These are phyloP conservation scores for Fusarium neocosmosporiellum DNA, from an alignment of 2,329 filamentous ascomycete genomes.

Conservation along the genomic window DNA sequence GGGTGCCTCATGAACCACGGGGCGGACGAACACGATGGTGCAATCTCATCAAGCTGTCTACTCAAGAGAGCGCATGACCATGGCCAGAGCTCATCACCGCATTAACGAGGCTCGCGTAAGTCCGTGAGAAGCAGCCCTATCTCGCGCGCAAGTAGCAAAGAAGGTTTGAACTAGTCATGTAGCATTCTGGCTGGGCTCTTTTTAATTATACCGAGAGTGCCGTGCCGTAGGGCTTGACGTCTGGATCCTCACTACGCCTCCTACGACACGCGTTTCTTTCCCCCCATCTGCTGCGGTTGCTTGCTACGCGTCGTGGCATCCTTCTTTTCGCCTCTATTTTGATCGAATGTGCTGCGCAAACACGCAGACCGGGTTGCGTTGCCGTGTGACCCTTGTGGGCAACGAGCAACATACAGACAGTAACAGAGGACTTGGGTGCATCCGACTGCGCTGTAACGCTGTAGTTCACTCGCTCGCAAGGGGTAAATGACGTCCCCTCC, in stretches of 20 bases:
- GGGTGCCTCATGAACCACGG: background rate
- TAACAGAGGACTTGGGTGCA: background rate
- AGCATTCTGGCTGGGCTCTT: background rate
- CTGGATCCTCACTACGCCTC: background rate
- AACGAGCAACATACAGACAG: background rate
- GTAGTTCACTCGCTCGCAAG: background rate
- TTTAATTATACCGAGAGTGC: constrained; percentile 1
- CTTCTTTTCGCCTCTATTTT: background rate
- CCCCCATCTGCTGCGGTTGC: background rate
- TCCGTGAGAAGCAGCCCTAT: background rate
- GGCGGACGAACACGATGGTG: background rate
- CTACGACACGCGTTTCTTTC: background rate
- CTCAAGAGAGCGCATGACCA: background rate
- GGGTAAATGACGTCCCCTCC: constrained; percentile 17
- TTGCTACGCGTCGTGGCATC: background rate
- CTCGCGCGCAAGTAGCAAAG: background rate
- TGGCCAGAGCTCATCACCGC: background rate
- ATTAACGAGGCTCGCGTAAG: constrained; percentile 3
- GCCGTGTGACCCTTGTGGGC: constrained; percentile 26
- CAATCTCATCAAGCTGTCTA: background rate
- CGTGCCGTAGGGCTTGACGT: background rate
- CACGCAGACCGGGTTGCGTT: constrained; percentile 20
- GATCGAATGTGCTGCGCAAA: constrained; percentile 21
- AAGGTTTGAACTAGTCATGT: background rate
- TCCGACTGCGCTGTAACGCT: constrained; percentile 12